Evolutionary conservation across 2,329 filamentous ascomycete species (phyloP), one percentile per base, ranked within the genome.

Genomic region (Ilyonectria mors-panacis): DNA sequence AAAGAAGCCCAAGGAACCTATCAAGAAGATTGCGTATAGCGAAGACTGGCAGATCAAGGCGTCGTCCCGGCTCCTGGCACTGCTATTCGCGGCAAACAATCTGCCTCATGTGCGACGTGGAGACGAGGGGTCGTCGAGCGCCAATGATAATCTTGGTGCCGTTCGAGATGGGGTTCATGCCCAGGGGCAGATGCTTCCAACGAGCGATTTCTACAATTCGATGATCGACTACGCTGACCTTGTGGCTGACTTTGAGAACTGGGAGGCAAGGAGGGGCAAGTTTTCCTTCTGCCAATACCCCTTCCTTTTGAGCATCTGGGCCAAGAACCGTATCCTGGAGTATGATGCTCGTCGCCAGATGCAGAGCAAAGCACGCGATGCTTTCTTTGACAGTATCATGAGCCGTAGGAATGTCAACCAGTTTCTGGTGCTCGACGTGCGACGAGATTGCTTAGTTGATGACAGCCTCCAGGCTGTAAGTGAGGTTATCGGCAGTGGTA

Each of bases 251-350:
- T 97, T 97, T 75, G 94, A 97, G 76, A 87, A 89, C 10, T 98
- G 95, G 95, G 94, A 97, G 77, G 87, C 89, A 5, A 91, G 88
- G 70, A 87, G 87, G 58, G 86, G 87, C 21, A 93, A 90, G 71
- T 97, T 97, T 77, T 89, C 93, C 0, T 97, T 98, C 77, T 97
- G 94, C 77, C 94, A 97, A 77, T 97, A 97, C 75, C 94, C 95
- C 0, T 97, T 97, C 75, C 91, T 97, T 72, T 85, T 98, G 45
- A 97, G 94, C 68, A 94, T 98, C 70, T 95, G 94, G 85, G 92
- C 94, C 30, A 98, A 98, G 80, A 97, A 96, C 65, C 92, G 92
- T 70, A 95, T 97, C 53, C 85, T 97, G 74, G 94, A 97, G 76
- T 89, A 97, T 75, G 95, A 98, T 79, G 93, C 94, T 8, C 89